phyloP scores from a whole-genome alignment of 2,329 filamentous ascomycete species.

The Chaetomium strumarium region DNA sequence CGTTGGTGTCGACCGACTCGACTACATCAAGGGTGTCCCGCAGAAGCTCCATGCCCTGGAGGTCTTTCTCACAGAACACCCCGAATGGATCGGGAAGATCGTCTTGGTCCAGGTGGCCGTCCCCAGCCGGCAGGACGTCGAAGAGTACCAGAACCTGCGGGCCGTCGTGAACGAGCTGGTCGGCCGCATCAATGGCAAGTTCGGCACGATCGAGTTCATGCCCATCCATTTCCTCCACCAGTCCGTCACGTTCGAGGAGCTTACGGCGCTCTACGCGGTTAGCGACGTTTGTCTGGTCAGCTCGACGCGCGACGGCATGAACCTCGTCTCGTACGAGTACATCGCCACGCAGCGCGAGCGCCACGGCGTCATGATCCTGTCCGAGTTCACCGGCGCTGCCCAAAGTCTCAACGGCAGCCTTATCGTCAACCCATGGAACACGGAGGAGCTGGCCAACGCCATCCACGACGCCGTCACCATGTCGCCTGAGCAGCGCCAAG shows the following conservation, averaged over 20 bases:
- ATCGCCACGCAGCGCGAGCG: conserved; percentile 88
- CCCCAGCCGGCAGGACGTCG: conserved; percentile 88
- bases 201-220: conserved; percentile 97
- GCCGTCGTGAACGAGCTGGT: conserved; percentile 96
- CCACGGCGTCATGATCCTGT: conserved; percentile 90
- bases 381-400: conserved; percentile 92
- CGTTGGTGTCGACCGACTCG: conserved; percentile 90
- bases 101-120: conserved; percentile 95
- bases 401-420: conserved; percentile 90
- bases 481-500: conserved; percentile 77
- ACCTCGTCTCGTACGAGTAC: conserved; percentile 96
- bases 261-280: conserved; percentile 87
- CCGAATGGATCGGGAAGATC: conserved; percentile 96
- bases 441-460: conserved; percentile 85
- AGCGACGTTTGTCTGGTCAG: conserved; percentile 90
- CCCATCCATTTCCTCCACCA: conserved; percentile 98
- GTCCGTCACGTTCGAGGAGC: conserved; percentile 88
- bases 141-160: conserved; percentile 94
- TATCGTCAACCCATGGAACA: conserved; percentile 98
- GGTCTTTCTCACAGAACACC: conserved; percentile 93
- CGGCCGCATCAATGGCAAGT: conserved; percentile 93
- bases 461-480: conserved; percentile 97
- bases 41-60: conserved; percentile 96
- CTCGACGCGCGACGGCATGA: conserved; percentile 98
- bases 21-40: conserved; percentile 98